Evolutionary conservation across 148 eudicot species (phyloP), one percentile per base, ranked within the genome.

Genomic region (Chenopodium album): DNA sequence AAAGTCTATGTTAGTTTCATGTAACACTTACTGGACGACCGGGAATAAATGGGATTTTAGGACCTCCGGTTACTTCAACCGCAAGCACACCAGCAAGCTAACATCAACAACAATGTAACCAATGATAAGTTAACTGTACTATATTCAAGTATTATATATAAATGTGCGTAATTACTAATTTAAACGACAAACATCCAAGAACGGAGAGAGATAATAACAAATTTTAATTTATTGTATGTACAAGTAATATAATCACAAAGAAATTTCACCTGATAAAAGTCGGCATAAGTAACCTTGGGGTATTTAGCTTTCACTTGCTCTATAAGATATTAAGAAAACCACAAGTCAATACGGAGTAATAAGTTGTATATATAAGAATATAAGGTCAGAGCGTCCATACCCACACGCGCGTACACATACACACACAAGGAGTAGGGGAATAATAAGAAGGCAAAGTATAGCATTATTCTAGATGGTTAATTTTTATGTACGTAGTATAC

Each of bases 21-120:
- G 16, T 8, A 1, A 2, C 16, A 59, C 85, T 50, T 88, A 93
- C 97, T 89, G 84, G 86, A 76, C 98, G 91, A 76, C 97, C 98
- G 0, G 98, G 92, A 65, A 84, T 82, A 59, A 92, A 94, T 31
- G 86, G 87, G 78, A 94, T 88, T 23, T 78, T 81, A 32, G 98
- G 98, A 60, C 97, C 98, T 65, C 97, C 97, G 14, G 93, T 92
- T 73, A 89, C 87, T 89, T 94, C 97, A 82, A 93, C 95, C 10
- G 98, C 97, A 83, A 92, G 91, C 44, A 93, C 91, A 32, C 98
- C 97, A 76, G 98, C 98, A 56, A 94, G 94, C 98, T 94, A 86
- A 79, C 80, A 80, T 34, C 44, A 29, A 72, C 76, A 72, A 41
- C 52, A 23, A 72, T 5, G 44, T 37, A 5, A 37, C 44, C 44